Conservation (phyloP, 163 green algal genomes). For the Chlamydomonas reinhardtii region DNA sequence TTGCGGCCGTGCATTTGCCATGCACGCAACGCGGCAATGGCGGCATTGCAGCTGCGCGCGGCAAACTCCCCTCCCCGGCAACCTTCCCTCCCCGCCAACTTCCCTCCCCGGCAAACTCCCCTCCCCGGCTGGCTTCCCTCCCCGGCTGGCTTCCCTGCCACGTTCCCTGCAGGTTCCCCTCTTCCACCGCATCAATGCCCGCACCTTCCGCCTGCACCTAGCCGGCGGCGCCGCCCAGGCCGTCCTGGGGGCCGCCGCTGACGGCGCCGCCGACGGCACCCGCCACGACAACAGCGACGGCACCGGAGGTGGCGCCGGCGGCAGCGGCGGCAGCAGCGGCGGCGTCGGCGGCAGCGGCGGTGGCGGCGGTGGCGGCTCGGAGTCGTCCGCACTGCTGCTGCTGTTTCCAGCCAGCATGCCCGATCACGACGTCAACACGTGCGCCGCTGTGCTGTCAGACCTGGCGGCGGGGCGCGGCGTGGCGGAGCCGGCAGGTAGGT, state of each 20-base stretch:
- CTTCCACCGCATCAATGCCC: conserved; percentile 2
- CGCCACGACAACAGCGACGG: no score
- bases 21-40: no score
- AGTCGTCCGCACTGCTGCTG: no score
- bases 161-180: background rate
- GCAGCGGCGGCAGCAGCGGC: background rate
- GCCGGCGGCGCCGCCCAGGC: background rate
- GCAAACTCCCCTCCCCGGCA: no score
- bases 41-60: no score
- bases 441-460: conserved; percentile 14
- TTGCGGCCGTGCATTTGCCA: no score
- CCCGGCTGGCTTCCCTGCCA: no score
- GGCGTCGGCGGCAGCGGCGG: background rate
- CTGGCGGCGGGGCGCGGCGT: conserved; percentile 5
- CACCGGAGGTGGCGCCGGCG: background rate
- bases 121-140: no score
- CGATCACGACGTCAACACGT: conserved; percentile 6
- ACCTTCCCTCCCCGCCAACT: no score
- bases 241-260: background rate
- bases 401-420: background rate
- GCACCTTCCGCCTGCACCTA: background rate
- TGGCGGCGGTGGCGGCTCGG: background rate
- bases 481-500: conserved; percentile 12
- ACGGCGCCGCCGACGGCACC: background rate
- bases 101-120: no score